Evolutionary conservation across 1,284 basidiomycete genomes (phyloP).

Genomic region (Anthracocystis setariae): DNA sequence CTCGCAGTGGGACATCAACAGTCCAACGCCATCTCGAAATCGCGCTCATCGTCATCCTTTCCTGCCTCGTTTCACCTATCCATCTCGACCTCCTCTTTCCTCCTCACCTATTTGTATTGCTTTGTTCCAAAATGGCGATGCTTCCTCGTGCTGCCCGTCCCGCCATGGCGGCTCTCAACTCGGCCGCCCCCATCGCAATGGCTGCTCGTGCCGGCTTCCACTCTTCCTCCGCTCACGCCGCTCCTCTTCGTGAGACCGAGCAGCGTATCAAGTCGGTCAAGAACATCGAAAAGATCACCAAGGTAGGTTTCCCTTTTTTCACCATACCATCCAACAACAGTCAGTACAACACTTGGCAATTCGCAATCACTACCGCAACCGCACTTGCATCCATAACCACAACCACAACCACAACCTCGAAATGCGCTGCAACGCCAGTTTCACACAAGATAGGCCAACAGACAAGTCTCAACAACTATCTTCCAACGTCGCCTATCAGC

Average conservation of each 20-base stretch:
- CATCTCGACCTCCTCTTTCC: slow-evolving; percentile 4
- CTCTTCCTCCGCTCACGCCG: slow-evolving; percentile 80
- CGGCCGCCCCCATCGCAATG: slow-evolving; percentile 42
- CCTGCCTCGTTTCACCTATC: slow-evolving; percentile 4
- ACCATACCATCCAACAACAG: background rate
- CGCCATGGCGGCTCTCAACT: slow-evolving; percentile 47
- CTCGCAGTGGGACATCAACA: background rate
- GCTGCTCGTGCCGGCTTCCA: slow-evolving; percentile 63
- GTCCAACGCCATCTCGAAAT: slow-evolving; percentile 12
- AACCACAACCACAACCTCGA: background rate
- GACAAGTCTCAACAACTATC: background rate
- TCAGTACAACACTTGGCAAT: slow-evolving; percentile 1
- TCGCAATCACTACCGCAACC: background rate
- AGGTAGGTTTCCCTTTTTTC: slow-evolving; percentile 73
- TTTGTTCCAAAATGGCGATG: slow-evolving; percentile 53
- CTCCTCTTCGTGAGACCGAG: slow-evolving; percentile 96
- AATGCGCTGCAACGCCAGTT: too few relatives aligned
- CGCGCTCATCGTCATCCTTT: slow-evolving; percentile 12
- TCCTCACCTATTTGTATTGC: slow-evolving; percentile 5
- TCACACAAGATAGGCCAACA: too few relatives aligned
- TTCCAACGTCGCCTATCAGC: too few relatives aligned
- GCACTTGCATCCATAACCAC: background rate
- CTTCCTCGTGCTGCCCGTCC: slow-evolving; percentile 58
- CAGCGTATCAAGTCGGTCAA: slow-evolving; percentile 93
- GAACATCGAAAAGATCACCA: slow-evolving; percentile 98